phyloP scores from a whole-genome alignment of 768 basidiomycete species.

The Serendipita indica region DNA sequence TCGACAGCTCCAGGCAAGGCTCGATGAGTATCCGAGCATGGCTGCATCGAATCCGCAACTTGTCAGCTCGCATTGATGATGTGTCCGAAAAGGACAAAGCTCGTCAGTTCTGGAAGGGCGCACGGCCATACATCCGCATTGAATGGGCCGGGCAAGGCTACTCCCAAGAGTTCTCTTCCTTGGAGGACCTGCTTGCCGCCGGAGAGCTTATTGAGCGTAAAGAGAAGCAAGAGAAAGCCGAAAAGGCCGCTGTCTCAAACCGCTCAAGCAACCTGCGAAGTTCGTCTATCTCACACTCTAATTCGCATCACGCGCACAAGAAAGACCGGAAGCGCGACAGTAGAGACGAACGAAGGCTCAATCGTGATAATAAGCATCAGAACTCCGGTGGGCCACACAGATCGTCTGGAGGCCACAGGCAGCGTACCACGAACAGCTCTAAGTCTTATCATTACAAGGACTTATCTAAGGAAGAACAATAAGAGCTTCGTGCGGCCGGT shows the following conservation, averaged over 20 bases:
- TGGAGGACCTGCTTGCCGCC: slow-evolving; percentile 18
- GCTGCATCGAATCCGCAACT: slow-evolving; percentile 23
- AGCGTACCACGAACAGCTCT: neutral
- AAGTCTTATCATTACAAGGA: neutral
- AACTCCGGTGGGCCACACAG: too few species aligned
- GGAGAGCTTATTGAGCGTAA: slow-evolving; percentile 24
- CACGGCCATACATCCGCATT: slow-evolving; percentile 18
- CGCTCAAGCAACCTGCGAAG: too few species aligned
- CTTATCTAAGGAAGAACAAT: neutral
- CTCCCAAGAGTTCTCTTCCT: slow-evolving; percentile 18
- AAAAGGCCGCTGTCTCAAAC: too few species aligned
- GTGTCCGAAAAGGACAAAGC: slow-evolving; percentile 21
- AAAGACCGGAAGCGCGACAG: neutral
- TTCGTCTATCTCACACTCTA: neutral
- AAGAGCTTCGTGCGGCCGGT: slow-evolving; percentile 12
- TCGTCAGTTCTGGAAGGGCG: slow-evolving; percentile 25
- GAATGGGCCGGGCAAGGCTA: slow-evolving; percentile 22
- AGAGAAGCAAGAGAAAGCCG: neutral
- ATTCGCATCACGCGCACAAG: neutral
- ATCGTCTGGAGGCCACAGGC: too few species aligned
- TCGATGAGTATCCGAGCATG: slow-evolving; percentile 22
- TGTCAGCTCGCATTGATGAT: slow-evolving; percentile 24
- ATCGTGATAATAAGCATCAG: too few species aligned
- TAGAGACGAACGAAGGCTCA: neutral
- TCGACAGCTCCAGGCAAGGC: slow-evolving; percentile 19